Conservation (phyloP, 176 grass and related monocot species). For the Guadua angustifolia region DNA sequence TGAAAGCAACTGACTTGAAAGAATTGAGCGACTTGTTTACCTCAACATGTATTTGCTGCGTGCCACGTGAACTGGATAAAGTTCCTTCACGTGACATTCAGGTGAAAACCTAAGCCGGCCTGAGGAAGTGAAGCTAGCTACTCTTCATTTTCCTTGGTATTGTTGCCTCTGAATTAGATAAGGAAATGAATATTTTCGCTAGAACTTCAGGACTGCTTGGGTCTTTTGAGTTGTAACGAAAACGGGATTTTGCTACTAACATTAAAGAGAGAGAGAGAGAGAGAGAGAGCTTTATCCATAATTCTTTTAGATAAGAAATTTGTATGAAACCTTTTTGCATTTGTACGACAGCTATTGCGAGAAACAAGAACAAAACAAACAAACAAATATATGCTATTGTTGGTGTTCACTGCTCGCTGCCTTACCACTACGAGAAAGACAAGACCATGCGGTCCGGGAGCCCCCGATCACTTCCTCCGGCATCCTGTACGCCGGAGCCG, state of each 20-base stretch:
- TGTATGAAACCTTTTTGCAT: neutral
- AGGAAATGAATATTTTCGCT: neutral
- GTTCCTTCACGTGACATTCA: neutral
- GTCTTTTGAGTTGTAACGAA: neutral
- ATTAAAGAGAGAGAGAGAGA: neutral
- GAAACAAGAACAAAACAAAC: neutral
- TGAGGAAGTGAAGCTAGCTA: neutral
- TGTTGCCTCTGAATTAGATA: neutral
- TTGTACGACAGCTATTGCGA: neutral
- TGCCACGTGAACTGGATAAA: neutral
- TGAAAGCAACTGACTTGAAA: conserved; percentile 29
- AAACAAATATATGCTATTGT: neutral
- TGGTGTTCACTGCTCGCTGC: neutral
- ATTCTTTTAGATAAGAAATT: neutral
- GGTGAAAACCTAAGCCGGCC: neutral
- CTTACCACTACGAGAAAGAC: neutral
- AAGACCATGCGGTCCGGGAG: neutral
- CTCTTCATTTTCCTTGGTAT: neutral
- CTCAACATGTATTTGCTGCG: neutral
- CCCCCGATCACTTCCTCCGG: neutral
- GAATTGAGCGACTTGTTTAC: neutral
- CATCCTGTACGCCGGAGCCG: too few relatives aligned
- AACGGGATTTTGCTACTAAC: neutral
- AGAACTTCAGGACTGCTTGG: neutral
- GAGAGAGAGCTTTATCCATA: neutral